Conservation (phyloP, 2,329 filamentous ascomycete genomes). For the Aspergillus oerlinghausenensis region DNA sequence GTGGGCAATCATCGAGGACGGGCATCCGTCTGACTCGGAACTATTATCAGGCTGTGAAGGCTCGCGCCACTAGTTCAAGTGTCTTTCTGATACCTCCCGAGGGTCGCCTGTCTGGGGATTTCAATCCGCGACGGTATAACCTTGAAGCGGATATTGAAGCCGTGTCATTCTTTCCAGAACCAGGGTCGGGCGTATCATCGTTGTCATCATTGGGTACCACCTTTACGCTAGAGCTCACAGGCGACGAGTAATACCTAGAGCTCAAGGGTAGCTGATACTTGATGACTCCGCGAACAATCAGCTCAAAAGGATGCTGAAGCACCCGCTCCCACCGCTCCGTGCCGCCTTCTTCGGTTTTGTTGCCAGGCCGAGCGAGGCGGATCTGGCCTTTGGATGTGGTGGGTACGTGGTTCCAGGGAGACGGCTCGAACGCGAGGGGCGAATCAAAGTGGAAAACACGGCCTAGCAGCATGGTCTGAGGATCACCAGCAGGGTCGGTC, state of each 20-base stretch:
- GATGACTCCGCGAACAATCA: conserved; percentile 85
- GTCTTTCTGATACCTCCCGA: conserved; percentile 7
- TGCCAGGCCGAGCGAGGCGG: conserved; percentile 76
- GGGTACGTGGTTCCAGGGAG: conserved; percentile 70
- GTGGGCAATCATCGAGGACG: not conserved
- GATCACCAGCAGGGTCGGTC: conserved; percentile 50
- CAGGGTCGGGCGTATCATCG: conserved; percentile 14
- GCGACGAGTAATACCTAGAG: conserved; percentile 49
- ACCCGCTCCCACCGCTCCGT: conserved; percentile 86
- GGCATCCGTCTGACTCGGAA: not conserved
- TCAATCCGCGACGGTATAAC: conserved; percentile 3
- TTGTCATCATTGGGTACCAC: conserved; percentile 35
- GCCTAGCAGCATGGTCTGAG: conserved; percentile 87
- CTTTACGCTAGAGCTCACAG: conserved; percentile 40
- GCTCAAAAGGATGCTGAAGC: conserved; percentile 83
- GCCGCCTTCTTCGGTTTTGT: conserved; percentile 77
- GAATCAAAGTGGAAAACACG: conserved; percentile 84
- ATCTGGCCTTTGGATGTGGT: conserved; percentile 78
- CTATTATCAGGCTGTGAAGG: conserved; percentile 25
- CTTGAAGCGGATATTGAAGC: conserved; percentile 17
- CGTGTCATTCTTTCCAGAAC: conserved; percentile 25
- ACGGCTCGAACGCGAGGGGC: conserved; percentile 81
- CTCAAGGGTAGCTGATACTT: conserved; percentile 69
- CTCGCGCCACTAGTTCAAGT: conserved; percentile 17
- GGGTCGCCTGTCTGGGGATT: conserved; percentile 1